Evolutionary conservation across 2,329 filamentous ascomycete genomes (phyloP), one percentile per base, ranked within the genome.

Genomic region (Sphaerulina populicola): DNA sequence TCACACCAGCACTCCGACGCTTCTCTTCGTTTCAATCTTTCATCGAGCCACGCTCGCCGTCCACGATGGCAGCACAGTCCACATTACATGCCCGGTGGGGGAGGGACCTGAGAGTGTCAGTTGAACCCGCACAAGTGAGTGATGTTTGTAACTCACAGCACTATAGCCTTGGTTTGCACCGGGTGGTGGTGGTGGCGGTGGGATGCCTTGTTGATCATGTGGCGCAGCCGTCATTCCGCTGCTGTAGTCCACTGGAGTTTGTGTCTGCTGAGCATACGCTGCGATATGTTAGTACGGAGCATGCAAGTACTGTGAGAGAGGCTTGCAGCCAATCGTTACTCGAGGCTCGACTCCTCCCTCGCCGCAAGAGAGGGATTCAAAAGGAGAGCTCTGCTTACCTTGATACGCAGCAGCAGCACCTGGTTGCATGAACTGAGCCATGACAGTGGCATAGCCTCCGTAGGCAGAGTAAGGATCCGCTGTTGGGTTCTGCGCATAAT

Each of bases 381-480:
- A 27, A 27, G 23, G 23, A 27, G 23, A 27, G 23, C 23, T 27
- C 15, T 11, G n/a, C 46, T 41, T 4, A 48, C 46, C 37, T 48
- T 42, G 46, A 21, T 48, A 48, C 18, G 31, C 36, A 3, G 38
- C 46, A 8, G 31, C 12, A 10, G 37, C 46, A 42, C 27, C 38
- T 14, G 46, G 46, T 15, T 57, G 52, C 52, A 58, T 55, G 45
- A 59, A 58, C 38, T 56, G 55, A 9, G 53, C 56, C 58, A 59
- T 61, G 36, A 59, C 52, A 14, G 57, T 48, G 9, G 56, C 61
- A 29, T 62, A 96, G 49, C 91, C 91, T 56, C 91, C 91, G 61
- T 93, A 96, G 7, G 86, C 82, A 38, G 88, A 88, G 67, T 96
- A 96, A 0, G 90, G 91, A 64, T 96, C 88, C 56, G 79, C 74